These are phyloP conservation scores for Cenchrus americanus DNA, from an alignment of 176 grass and related monocot species.

Conservation along the genomic window DNA sequence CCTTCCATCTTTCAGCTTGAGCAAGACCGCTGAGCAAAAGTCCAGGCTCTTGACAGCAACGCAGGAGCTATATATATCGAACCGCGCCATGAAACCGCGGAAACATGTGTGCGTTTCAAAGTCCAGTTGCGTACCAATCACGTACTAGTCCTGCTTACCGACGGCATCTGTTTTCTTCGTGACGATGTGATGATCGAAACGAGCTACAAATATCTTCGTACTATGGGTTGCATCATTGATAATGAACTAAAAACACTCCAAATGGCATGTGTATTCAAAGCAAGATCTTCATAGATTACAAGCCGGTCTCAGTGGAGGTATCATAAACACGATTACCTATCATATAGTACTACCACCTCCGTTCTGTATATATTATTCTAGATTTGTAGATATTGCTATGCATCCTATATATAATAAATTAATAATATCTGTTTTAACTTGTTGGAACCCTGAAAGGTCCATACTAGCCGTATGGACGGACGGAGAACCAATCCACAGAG, in stretches of 20 bases:
- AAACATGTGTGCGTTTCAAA: neutral
- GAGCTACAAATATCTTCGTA: neutral
- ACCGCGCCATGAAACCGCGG: neutral
- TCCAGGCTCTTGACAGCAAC: constrained; percentile 11
- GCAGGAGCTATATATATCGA: constrained; percentile 17
- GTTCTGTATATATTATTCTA: too few relatives aligned
- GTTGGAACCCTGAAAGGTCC: too few relatives aligned
- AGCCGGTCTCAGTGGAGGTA: too few relatives aligned
- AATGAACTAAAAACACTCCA: neutral
- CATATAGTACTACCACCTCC: too few relatives aligned
- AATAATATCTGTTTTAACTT: too few relatives aligned
- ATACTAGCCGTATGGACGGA: too few relatives aligned
- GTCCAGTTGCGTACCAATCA: constrained; percentile 14
- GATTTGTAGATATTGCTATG: too few relatives aligned
- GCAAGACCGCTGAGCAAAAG: constrained; percentile 7
- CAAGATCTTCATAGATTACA: neutral
- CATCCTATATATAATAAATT: too few relatives aligned
- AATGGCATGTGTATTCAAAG: neutral
- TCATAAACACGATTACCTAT: too few relatives aligned
- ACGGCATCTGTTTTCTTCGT: neutral
- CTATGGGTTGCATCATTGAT: neutral
- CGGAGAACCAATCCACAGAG: too few relatives aligned
- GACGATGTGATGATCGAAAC: neutral
- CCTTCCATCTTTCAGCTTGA: constrained; percentile 12
- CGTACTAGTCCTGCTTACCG: neutral